phyloP scores from a whole-genome alignment of 257 asterid species.

The Solanum pennellii region DNA sequence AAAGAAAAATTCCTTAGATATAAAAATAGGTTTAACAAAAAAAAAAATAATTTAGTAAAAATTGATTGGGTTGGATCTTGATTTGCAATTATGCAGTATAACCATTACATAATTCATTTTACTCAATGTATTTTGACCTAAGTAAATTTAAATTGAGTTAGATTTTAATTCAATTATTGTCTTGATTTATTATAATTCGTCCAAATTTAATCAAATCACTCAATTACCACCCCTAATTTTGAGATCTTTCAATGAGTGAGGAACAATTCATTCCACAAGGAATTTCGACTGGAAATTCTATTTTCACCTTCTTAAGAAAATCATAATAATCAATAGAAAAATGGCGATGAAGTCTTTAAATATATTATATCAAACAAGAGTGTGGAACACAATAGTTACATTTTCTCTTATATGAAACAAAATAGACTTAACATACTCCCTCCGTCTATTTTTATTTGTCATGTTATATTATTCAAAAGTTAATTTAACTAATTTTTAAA shows the following conservation, averaged over 20 bases:
- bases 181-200: too few species aligned
- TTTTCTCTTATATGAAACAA: not conserved
- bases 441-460: not conserved
- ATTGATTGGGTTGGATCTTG: too few species aligned
- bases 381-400: not conserved
- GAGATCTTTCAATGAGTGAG: slow-evolving; percentile 1
- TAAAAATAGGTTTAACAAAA: too few species aligned
- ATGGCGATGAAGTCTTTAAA: not conserved
- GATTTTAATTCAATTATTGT: too few species aligned
- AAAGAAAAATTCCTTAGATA: too few species aligned
- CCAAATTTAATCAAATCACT: not conserved
- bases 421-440: too few species aligned
- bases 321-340: not conserved
- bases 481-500: too few species aligned
- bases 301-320: not conserved
- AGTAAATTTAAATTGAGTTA: too few species aligned
- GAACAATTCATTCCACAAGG: not conserved
- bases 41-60: too few species aligned
- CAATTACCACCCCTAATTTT: not conserved
- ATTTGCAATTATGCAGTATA: too few species aligned
- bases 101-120: not conserved
- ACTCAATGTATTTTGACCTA: not conserved
- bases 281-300: not conserved
- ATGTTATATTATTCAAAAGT: too few species aligned
- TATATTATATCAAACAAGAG: not conserved